A percentile compares a stretch with the other conserved stretches of the same genome.
Evolutionary conservation across 2,329 filamentous ascomycete genomes (phyloP).

Genomic region (Boeremia exigua): DNA sequence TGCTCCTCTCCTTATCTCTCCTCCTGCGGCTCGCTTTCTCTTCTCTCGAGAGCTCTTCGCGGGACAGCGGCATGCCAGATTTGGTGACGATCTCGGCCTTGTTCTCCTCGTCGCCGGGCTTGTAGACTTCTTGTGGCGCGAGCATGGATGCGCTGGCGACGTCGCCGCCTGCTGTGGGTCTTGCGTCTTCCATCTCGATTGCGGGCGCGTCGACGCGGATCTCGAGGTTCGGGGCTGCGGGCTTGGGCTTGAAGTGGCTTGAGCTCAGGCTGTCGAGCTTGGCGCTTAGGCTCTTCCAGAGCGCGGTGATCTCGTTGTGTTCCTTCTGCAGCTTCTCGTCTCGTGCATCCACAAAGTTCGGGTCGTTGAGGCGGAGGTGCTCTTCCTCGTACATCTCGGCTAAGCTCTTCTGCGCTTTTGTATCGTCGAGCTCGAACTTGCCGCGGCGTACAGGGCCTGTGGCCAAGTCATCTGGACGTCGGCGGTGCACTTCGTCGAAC

Average conservation of each 20-base stretch:
- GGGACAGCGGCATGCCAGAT: slow-evolving; percentile 76
- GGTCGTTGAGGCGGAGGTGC: slow-evolving; percentile 78
- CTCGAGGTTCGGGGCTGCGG: slow-evolving; percentile 78
- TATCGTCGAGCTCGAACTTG: slow-evolving; percentile 82
- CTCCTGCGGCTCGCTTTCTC: slow-evolving; percentile 79
- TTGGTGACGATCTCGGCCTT: slow-evolving; percentile 78
- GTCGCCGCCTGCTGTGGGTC: slow-evolving; percentile 80
- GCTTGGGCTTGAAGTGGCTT: slow-evolving; percentile 95
- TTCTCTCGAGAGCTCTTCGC: slow-evolving; percentile 86
- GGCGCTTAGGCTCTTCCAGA: slow-evolving; percentile 82
- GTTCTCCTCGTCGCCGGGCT: slow-evolving; percentile 71
- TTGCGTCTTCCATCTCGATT: slow-evolving; percentile 92
- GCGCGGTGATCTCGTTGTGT: slow-evolving; percentile 78
- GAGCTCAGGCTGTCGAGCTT: slow-evolving; percentile 89
- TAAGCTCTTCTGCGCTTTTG: slow-evolving; percentile 83
- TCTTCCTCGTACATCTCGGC: slow-evolving; percentile 96
- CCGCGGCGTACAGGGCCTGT: slow-evolving; percentile 71
- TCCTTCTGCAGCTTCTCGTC: slow-evolving; percentile 84
- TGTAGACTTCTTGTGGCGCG: slow-evolving; percentile 94
- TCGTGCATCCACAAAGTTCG: slow-evolving; percentile 78
- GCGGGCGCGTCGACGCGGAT: slow-evolving; percentile 91
- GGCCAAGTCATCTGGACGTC: slow-evolving; percentile 76
- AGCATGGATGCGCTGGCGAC: slow-evolving; percentile 74
- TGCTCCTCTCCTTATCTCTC: slow-evolving; percentile 83
- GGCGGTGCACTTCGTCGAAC: slow-evolving; percentile 88